Percentiles rank a stretch among this genome's conserved stretches.
Evolutionary conservation across 495 filamentous ascomycete species (phyloP).

Genomic region (Penicillium macrosclerotiorum): DNA sequence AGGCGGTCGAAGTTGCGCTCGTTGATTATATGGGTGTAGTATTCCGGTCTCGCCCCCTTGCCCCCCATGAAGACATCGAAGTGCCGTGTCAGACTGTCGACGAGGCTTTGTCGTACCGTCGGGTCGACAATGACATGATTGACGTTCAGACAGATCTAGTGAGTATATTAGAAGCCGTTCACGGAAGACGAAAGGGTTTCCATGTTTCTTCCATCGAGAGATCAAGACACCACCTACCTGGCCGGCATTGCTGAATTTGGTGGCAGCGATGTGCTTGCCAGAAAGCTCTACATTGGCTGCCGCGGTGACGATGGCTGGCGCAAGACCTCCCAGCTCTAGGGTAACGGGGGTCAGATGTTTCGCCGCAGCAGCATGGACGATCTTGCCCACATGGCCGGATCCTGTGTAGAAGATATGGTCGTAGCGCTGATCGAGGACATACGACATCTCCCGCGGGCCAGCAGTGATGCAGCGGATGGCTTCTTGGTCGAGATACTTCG

Average conservation of each 20-base stretch:
- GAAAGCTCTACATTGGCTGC: conserved; percentile 71
- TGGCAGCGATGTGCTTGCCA: conserved; percentile 73
- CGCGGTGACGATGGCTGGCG: conserved; percentile 80
- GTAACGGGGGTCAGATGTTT: conserved; percentile 82
- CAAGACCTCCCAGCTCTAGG: conserved; percentile 81
- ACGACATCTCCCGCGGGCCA: conserved; percentile 67
- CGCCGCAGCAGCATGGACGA: conserved; percentile 83
- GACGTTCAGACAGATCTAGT: conserved; percentile 67
- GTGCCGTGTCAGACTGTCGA: conserved; percentile 60
- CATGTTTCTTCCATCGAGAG: neutral
- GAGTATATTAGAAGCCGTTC: neutral
- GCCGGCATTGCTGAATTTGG: conserved; percentile 75
- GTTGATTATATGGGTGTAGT: conserved; percentile 70
- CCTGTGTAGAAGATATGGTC: conserved; percentile 96
- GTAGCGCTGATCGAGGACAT: conserved; percentile 77
- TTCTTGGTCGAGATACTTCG: conserved; percentile 63
- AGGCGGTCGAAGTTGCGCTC: conserved; percentile 71
- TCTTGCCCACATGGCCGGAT: conserved; percentile 63
- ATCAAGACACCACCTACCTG: conserved; percentile 41
- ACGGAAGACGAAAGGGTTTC: no score
- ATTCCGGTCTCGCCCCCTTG: conserved; percentile 60
- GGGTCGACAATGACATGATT: conserved; percentile 81
- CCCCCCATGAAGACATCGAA: conserved; percentile 66
- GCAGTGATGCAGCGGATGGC: conserved; percentile 74
- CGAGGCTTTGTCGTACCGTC: conserved; percentile 61